Percentiles rank a stretch among this genome's conserved stretches.
phyloP scores from a whole-genome alignment of 2,329 filamentous ascomycete genomes.

The Exophiala alcalophila region DNA sequence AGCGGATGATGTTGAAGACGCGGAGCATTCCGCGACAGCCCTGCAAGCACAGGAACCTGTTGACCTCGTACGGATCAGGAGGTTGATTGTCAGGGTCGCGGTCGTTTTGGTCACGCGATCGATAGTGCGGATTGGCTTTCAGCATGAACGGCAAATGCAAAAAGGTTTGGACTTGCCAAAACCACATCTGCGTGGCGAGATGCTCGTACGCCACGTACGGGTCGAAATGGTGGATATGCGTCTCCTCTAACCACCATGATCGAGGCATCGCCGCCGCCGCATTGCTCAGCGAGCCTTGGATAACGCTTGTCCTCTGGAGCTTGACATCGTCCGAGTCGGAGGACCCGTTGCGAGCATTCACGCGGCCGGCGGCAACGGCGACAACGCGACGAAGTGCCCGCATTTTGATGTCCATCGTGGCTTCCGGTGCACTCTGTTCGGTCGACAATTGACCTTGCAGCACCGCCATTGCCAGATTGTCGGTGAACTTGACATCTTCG shows the following conservation, averaged over 20 bases:
- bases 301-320: slow-evolving; percentile 16
- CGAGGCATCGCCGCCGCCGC: slow-evolving; percentile 22
- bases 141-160: slow-evolving; percentile 28
- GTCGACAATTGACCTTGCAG: slow-evolving; percentile 8
- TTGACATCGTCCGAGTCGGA: slow-evolving; percentile 9
- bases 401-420: slow-evolving; percentile 22
- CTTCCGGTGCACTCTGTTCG: slow-evolving; percentile 1
- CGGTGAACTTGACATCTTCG: slow-evolving; percentile 26
- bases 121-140: slow-evolving; percentile 7
- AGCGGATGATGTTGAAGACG: slow-evolving; percentile 24
- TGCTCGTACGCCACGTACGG: slow-evolving; percentile 21
- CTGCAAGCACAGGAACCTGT: slow-evolving; percentile 23
- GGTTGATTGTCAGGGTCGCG: not conserved
- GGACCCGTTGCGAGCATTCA: slow-evolving; percentile 26
- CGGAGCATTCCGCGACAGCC: slow-evolving; percentile 23
- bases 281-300: slow-evolving; percentile 18
- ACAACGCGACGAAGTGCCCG: slow-evolving; percentile 25
- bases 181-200: slow-evolving; percentile 27
- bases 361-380: slow-evolving; percentile 22
- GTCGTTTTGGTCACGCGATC: not conserved
- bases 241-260: slow-evolving; percentile 23
- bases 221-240: slow-evolving; percentile 14
- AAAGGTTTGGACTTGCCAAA: slow-evolving; percentile 29
- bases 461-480: slow-evolving; percentile 25
- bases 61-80: slow-evolving; percentile 16